These are phyloP conservation scores for Saposhnikovia divaricata DNA, from an alignment of 129 eudicot genomes.

Conservation along the genomic window DNA sequence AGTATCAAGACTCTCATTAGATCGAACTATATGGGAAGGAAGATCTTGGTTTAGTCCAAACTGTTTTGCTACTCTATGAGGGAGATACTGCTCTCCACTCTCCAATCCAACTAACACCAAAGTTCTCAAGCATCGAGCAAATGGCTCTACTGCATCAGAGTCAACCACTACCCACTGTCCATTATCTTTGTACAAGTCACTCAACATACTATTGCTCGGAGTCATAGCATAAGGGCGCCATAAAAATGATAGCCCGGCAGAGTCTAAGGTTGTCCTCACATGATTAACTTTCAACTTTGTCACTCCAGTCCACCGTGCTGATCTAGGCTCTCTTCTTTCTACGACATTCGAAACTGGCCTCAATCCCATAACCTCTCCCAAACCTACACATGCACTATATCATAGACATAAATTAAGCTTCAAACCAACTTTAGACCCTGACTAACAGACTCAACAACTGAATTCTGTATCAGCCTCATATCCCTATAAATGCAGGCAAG, in stretches of 20 bases:
- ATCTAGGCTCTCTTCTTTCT: constrained; percentile 23
- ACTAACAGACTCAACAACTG: constrained; percentile 6
- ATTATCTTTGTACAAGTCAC: constrained; percentile 20
- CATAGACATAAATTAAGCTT: constrained; percentile 2
- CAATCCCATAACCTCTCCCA: constrained; percentile 31
- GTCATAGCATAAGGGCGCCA: constrained; percentile 44
- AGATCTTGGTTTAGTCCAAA: constrained; percentile 51
- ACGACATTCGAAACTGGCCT: background rate
- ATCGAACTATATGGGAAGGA: constrained; percentile 15
- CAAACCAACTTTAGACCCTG: background rate
- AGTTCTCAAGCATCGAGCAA: constrained; percentile 29
- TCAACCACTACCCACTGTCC: constrained; percentile 11
- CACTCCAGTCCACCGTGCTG: background rate
- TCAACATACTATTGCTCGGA: constrained; percentile 5
- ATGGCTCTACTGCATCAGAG: constrained; percentile 14
- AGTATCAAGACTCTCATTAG: constrained; percentile 1
- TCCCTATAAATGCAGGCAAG: constrained; percentile 45
- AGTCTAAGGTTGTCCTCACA: background rate
- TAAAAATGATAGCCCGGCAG: constrained; percentile 16
- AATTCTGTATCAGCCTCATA: constrained; percentile 20
- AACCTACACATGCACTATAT: constrained; percentile 27
- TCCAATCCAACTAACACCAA: constrained; percentile 27
- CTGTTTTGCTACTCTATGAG: constrained; percentile 46
- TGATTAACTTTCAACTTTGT: background rate
- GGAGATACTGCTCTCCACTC: constrained; percentile 27